A percentile compares a stretch with the other conserved stretches of the same genome.
Evolutionary conservation across 2,329 filamentous ascomycete species (phyloP).

Genomic region (Calonectria honghensis): DNA sequence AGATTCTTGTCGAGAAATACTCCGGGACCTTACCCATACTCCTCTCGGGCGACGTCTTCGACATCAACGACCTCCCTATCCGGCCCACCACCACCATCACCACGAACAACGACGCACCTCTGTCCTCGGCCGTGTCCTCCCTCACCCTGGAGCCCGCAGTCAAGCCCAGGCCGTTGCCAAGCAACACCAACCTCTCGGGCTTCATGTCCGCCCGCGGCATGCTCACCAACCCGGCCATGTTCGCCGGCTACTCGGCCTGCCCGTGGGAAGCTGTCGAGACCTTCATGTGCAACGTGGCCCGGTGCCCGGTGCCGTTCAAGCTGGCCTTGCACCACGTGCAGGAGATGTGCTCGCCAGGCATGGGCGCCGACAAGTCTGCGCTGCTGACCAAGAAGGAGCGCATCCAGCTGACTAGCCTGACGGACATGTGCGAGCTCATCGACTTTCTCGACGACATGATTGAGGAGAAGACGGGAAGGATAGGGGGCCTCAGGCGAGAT

Average conservation of each 20-base stretch:
- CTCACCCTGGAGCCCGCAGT: conserved; percentile 53
- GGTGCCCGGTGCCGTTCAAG: conserved; percentile 77
- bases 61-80: conserved; percentile 70
- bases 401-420: conserved; percentile 67
- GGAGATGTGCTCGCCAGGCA: conserved; percentile 79
- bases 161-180: conserved; percentile 54
- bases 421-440: conserved; percentile 74
- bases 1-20: conserved; percentile 71
- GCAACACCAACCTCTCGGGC: conserved; percentile 72
- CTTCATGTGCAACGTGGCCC: conserved; percentile 76
- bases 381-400: conserved; percentile 76
- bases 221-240: conserved; percentile 80
- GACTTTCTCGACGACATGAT: conserved; percentile 76
- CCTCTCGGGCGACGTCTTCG: conserved; percentile 82
- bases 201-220: conserved; percentile 83
- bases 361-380: conserved; percentile 70
- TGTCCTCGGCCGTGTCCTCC: conserved; percentile 52
- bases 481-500: conserved; percentile 58
- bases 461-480: conserved; percentile 58
- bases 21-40: conserved; percentile 76
- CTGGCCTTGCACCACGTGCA: conserved; percentile 79
- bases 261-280: conserved; percentile 78
- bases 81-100: conserved; percentile 51
- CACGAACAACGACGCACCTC: conserved; percentile 50
- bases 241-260: conserved; percentile 73